Evolutionary conservation across 371 early-diverging fungal genomes (phyloP).

Genomic region (Mucor lusitanicus): DNA sequence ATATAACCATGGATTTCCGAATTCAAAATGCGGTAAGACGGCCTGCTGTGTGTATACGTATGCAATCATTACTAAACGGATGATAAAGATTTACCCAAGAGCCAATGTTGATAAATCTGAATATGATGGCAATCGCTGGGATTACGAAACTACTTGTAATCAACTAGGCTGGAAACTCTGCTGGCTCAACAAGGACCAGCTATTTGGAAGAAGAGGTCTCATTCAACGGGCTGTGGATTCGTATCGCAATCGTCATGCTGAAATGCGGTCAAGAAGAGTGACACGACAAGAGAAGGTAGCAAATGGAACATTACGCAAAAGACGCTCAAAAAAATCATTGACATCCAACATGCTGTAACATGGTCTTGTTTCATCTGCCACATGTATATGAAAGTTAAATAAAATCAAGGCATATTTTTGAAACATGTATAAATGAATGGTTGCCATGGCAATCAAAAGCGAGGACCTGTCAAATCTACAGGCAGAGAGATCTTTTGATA

Average conservation of each 20-base stretch:
- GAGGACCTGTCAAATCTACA: background rate
- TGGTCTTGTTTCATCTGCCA: background rate
- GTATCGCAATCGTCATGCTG: conserved; percentile 78
- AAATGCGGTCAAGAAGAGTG: conserved; percentile 71
- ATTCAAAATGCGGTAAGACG: conserved; percentile 20
- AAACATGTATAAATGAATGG: background rate
- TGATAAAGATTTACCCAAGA: conserved; percentile 71
- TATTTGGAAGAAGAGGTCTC: conserved; percentile 80
- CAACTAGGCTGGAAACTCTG: conserved; percentile 85
- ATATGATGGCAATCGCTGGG: conserved; percentile 88
- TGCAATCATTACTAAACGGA: background rate
- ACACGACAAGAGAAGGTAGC: conserved; percentile 73
- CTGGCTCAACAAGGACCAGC: conserved; percentile 75
- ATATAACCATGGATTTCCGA: conserved; percentile 20
- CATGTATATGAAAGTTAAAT: background rate
- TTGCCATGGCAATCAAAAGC: background rate
- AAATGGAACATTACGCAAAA: conserved; percentile 64
- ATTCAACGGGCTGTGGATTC: conserved; percentile 92
- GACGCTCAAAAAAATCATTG: conserved; percentile 32
- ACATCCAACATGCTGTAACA: background rate
- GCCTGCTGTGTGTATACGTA: background rate
- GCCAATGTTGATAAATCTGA: conserved; percentile 63
- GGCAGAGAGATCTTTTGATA: background rate
- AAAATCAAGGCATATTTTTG: background rate
- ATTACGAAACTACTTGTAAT: conserved; percentile 88